Evolutionary conservation across 352 stramenopile genomes (phyloP), one percentile per base, ranked within the genome.

Genomic region (Peronosclerospora sorghi): DNA sequence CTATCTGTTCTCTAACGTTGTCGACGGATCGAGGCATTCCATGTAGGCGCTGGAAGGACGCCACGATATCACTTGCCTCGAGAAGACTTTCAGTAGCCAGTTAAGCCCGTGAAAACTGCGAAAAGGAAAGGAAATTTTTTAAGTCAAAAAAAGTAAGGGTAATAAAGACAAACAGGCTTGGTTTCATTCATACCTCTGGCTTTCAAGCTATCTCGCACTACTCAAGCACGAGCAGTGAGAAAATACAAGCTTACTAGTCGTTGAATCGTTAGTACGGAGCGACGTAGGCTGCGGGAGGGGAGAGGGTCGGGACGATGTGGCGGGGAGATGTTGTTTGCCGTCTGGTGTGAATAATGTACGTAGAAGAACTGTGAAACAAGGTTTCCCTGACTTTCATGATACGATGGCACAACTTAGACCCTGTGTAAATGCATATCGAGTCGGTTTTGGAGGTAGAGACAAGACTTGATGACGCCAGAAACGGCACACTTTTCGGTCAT

Each of bases 11-110:
- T 48, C 49, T 69, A 41, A 35, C 40, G 45, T 63, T 47, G 30
- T 65, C 48, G 27, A 56, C 45, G 36, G 44, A 38, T 44, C 10
- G 48, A 45, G 49, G 59, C 66, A 78, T 78, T 29, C 64, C 67
- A 79, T 73, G 64, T 69, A 78, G 47, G 51, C 35, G 45, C 52
- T 51, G 45, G 26, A 51, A 47, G 38, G 46, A 43, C 42, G 41
- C 41, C 41, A 45, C 36, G 14, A 38, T 53, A 24, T 50, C 14
- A 14, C 13, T 32, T 15, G 32, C 14, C 21, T 8, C 14, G 6
- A 42, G 19, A 40, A 59, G 38, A 49, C 57, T 32, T 30, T 20
- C 19, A 20, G 18, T 41, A 13, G 35, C 20, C 13, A 21, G 17
- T 40, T 9, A 4, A 41, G 28, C 14, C 32, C 14, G 10, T 18